A percentile compares a stretch with the other conserved stretches of the same genome.
Conservation (phyloP, 2,329 filamentous ascomycete species). For the Shiraia sp. region DNA sequence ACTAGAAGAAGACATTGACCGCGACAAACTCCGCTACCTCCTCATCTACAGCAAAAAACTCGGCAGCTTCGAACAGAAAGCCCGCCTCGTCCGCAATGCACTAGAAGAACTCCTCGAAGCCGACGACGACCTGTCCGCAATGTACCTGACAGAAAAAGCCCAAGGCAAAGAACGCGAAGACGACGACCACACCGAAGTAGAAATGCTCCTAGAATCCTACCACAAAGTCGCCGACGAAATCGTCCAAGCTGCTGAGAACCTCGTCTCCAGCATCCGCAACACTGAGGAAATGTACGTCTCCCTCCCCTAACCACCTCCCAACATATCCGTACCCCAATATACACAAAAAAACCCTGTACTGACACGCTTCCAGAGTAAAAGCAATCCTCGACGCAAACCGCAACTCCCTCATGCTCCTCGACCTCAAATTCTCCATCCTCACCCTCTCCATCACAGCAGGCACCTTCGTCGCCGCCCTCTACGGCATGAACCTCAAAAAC, state of each 20-base stretch:
- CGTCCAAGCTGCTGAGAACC: slow-evolving; percentile 88
- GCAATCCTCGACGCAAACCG: slow-evolving; percentile 97
- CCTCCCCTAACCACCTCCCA: background rate
- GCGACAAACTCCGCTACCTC: slow-evolving; percentile 87
- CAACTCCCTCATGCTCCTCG: slow-evolving; percentile 95
- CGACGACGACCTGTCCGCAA: slow-evolving; percentile 89
- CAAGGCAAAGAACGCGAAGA: slow-evolving; percentile 72
- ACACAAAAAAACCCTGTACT: too few relatives aligned
- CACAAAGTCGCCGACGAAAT: slow-evolving; percentile 98
- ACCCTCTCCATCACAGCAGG: slow-evolving; percentile 93
- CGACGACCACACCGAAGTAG: slow-evolving; percentile 92
- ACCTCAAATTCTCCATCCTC: slow-evolving; percentile 93
- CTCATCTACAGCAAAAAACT: slow-evolving; percentile 94
- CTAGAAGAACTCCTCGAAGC: slow-evolving; percentile 95
- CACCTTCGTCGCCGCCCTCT: slow-evolving; percentile 96
- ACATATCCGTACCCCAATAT: too few relatives aligned
- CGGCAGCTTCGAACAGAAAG: slow-evolving; percentile 97
- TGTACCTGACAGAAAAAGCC: slow-evolving; percentile 93
- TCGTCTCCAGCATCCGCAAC: slow-evolving; percentile 93
- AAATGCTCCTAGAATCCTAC: slow-evolving; percentile 95
- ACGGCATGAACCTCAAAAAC: slow-evolving; percentile 99
- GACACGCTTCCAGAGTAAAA: slow-evolving; percentile 68
- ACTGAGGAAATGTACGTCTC: slow-evolving; percentile 90
- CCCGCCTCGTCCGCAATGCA: slow-evolving; percentile 87
- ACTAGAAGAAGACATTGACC: slow-evolving; percentile 93